Percentiles rank a stretch among this genome's conserved stretches.
Evolutionary conservation across 1,139 yeast species (phyloP).

Genomic region (Kurtzmaniella quercitrusa): DNA sequence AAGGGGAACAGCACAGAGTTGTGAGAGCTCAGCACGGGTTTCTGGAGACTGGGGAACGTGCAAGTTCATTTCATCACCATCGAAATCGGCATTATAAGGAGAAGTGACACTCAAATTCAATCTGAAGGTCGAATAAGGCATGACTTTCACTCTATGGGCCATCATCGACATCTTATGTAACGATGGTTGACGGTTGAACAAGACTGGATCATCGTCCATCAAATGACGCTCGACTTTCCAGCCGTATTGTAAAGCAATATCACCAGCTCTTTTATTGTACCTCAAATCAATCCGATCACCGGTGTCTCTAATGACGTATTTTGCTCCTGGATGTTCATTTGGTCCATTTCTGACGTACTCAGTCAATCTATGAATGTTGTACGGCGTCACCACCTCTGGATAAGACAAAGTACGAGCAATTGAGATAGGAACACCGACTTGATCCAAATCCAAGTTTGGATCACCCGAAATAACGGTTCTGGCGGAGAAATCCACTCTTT

Average conservation of each 20-base stretch:
- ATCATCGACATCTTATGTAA: slow-evolving; percentile 99
- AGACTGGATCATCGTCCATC: slow-evolving; percentile 95
- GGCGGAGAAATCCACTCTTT: slow-evolving; percentile 98
- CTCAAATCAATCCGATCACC: slow-evolving; percentile 98
- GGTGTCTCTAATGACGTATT: slow-evolving; percentile 94
- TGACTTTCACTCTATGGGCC: slow-evolving; percentile 99
- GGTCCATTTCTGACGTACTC: slow-evolving; percentile 97
- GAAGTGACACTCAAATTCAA: slow-evolving; percentile 94
- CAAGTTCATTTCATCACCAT: slow-evolving; percentile 99
- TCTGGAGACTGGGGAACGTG: slow-evolving; percentile 99
- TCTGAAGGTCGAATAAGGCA: slow-evolving; percentile 98
- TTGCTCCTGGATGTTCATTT: slow-evolving; percentile 99
- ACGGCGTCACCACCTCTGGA: slow-evolving; percentile 97
- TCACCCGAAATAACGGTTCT: slow-evolving; percentile 99
- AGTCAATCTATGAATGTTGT: slow-evolving; percentile 88
- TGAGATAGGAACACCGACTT: slow-evolving; percentile 97
- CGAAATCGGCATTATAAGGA: slow-evolving; percentile 99
- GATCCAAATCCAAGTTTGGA: slow-evolving; percentile 94
- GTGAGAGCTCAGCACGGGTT: slow-evolving; percentile 92
- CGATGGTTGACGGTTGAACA: slow-evolving; percentile 98
- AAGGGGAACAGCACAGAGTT: slow-evolving; percentile 93
- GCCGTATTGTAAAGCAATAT: slow-evolving; percentile 94
- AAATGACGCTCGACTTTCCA: slow-evolving; percentile 99
- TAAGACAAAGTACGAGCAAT: slow-evolving; percentile 93
- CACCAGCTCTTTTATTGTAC: slow-evolving; percentile 97